Conservation (phyloP, 1,284 basidiomycete genomes). For the Sphagnurus paluster region DNA sequence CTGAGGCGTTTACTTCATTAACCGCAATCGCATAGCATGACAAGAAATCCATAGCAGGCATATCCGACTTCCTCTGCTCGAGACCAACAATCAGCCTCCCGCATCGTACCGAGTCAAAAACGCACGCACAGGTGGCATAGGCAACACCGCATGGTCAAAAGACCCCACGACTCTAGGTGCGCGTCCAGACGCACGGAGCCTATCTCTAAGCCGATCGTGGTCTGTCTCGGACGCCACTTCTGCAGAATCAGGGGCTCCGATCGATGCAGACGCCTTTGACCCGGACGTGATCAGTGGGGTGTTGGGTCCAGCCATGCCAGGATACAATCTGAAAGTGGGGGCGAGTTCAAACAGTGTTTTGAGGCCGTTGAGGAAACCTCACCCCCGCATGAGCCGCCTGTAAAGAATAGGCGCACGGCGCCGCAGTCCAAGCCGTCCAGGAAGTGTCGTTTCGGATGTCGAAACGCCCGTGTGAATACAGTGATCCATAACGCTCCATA, state of each 20-base stretch:
- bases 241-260: conserved; percentile 10
- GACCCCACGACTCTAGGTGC: conserved; percentile 68
- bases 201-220: conserved; percentile 2
- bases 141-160: conserved; percentile 81
- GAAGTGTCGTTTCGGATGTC: conserved; percentile 74
- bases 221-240: conserved; percentile 4
- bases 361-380: conserved; percentile 23
- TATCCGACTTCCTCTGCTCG: conserved; percentile 75
- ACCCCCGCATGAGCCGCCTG: conserved; percentile 85
- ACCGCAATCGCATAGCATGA: conserved; percentile 92
- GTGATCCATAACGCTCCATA: conserved; percentile 94
- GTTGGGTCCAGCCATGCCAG: conserved; percentile 49
- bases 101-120: neutral
- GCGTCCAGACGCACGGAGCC: conserved; percentile 23
- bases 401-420: conserved; percentile 87
- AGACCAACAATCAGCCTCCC: conserved; percentile 2
- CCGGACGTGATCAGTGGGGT: conserved; percentile 49
- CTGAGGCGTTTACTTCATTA: conserved; percentile 89
- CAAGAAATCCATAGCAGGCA: conserved; percentile 93
- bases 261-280: conserved; percentile 19
- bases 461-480: conserved; percentile 90
- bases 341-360: neutral
- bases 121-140: conserved; percentile 73
- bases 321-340: conserved; percentile 56
- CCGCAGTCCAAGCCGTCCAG: conserved; percentile 80